Conservation (phyloP, 2,329 filamentous ascomycete species). For the Thyridium curvatum region DNA sequence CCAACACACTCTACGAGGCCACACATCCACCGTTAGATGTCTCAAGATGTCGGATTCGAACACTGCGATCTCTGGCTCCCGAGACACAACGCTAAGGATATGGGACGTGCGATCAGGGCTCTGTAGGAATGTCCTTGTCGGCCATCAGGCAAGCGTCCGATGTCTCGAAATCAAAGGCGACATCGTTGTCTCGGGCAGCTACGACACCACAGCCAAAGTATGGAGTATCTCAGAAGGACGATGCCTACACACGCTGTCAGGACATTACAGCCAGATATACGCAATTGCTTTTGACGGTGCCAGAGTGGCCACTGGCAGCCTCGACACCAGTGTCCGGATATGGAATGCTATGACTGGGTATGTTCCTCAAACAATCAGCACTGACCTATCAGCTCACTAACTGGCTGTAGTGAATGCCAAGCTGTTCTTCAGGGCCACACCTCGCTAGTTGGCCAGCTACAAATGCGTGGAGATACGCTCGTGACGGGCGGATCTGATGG, state of each 20-base stretch:
- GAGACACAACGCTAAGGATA: slow-evolving; percentile 88
- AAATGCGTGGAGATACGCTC: slow-evolving; percentile 90
- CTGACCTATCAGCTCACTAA: slow-evolving; percentile 19
- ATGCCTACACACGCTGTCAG: slow-evolving; percentile 82
- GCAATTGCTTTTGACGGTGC: slow-evolving; percentile 95
- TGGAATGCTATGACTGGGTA: slow-evolving; percentile 90
- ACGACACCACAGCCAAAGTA: slow-evolving; percentile 93
- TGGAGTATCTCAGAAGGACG: slow-evolving; percentile 97
- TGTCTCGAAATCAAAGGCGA: slow-evolving; percentile 96
- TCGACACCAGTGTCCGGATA: slow-evolving; percentile 94
- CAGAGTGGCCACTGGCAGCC: slow-evolving; percentile 80
- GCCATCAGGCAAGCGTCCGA: slow-evolving; percentile 90
- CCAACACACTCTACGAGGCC: slow-evolving; percentile 79
- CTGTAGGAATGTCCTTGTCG: slow-evolving; percentile 86
- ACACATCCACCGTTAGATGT: slow-evolving; percentile 94
- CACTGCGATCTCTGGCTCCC: slow-evolving; percentile 91
- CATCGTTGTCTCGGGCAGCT: slow-evolving; percentile 95
- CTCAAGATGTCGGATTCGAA: slow-evolving; percentile 94
- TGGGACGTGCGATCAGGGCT: slow-evolving; percentile 89
- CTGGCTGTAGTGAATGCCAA: slow-evolving; percentile 59
- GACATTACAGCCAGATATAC: slow-evolving; percentile 98
- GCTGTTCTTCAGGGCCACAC: slow-evolving; percentile 95
- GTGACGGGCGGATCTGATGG: slow-evolving; percentile 96
- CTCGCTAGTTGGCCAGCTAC: slow-evolving; percentile 89
- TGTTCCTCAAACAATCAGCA: slow-evolving; percentile 22